A percentile compares a stretch with the other conserved stretches of the same genome.
Conservation (phyloP, 768 basidiomycete genomes). For the Suillus paluster region DNA sequence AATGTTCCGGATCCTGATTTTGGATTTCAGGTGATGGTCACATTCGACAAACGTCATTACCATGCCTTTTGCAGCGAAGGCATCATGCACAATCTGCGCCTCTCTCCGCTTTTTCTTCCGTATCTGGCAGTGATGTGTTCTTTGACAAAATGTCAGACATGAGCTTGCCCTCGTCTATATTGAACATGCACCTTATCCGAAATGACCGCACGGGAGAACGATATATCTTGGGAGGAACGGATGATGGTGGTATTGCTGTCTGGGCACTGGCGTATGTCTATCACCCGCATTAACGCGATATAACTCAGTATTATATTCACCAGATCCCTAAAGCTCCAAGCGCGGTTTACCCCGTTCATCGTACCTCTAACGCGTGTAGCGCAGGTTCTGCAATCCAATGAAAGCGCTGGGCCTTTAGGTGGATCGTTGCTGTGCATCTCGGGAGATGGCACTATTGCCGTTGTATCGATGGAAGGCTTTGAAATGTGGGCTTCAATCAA, state of each 20-base stretch:
- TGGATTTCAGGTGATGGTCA: constrained; percentile 52
- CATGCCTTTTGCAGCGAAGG: constrained; percentile 29
- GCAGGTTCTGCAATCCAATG: constrained; percentile 50
- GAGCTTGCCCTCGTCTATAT: constrained; percentile 49
- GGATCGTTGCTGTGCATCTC: constrained; percentile 77
- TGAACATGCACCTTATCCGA: constrained; percentile 55
- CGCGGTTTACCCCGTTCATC: constrained; percentile 75
- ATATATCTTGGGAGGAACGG: constrained; percentile 73
- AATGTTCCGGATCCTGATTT: not conserved
- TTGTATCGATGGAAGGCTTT: constrained; percentile 74
- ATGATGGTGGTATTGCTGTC: constrained; percentile 77
- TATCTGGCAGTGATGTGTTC: constrained; percentile 13
- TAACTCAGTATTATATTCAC: constrained; percentile 1
- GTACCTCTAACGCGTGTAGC: constrained; percentile 64
- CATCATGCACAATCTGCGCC: not conserved
- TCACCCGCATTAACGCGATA: not conserved
- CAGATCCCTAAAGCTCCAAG: constrained; percentile 68
- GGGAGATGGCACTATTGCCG: constrained; percentile 79
- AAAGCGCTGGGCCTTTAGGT: constrained; percentile 57
- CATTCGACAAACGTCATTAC: constrained; percentile 49
- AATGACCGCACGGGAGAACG: constrained; percentile 64
- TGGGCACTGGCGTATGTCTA: constrained; percentile 67
- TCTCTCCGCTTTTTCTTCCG: constrained; percentile 3
- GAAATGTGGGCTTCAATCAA: constrained; percentile 67
- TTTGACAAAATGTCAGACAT: constrained; percentile 48